Percentiles rank a stretch among this genome's conserved stretches.
phyloP scores from a whole-genome alignment of 495 filamentous ascomycete species.

The Aspergillus taichungensis region DNA sequence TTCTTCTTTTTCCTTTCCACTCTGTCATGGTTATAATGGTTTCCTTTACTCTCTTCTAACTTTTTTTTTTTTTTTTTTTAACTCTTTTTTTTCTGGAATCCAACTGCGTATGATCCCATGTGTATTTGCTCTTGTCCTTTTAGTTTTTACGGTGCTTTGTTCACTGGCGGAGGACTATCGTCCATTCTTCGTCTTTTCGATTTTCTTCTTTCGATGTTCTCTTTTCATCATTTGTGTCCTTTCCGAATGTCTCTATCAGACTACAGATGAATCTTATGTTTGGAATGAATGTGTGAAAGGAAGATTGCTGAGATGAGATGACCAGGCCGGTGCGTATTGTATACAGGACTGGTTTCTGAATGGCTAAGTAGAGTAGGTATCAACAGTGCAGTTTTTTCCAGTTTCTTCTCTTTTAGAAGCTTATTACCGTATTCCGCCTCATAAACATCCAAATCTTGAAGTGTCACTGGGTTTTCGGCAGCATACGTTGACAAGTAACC shows the following conservation, averaged over 20 bases:
- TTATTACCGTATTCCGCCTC: too few relatives aligned
- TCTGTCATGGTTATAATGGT: slow-evolving; percentile 17
- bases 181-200: slow-evolving; percentile 2
- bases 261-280: slow-evolving; percentile 12
- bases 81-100: slow-evolving; percentile 16
- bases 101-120: slow-evolving; percentile 15
- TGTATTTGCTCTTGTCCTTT: slow-evolving; percentile 9
- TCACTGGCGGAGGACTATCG: neutral
- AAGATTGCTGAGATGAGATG: neutral
- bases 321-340: too few relatives aligned
- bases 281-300: slow-evolving; percentile 7
- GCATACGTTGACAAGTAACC: too few relatives aligned
- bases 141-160: slow-evolving; percentile 2
- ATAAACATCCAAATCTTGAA: too few relatives aligned
- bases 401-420: too few relatives aligned
- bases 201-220: neutral
- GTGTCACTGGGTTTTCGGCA: too few relatives aligned
- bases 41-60: slow-evolving; percentile 2
- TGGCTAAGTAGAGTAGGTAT: too few relatives aligned
- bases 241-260: slow-evolving; percentile 4
- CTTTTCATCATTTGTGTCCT: slow-evolving; percentile 2
- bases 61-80: slow-evolving; percentile 1
- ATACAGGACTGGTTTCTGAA: too few relatives aligned
- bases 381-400: too few relatives aligned
- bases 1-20: slow-evolving; percentile 10